phyloP scores from a whole-genome alignment of 805 yeast genomes.

The Hanseniaspora lindneri region DNA sequence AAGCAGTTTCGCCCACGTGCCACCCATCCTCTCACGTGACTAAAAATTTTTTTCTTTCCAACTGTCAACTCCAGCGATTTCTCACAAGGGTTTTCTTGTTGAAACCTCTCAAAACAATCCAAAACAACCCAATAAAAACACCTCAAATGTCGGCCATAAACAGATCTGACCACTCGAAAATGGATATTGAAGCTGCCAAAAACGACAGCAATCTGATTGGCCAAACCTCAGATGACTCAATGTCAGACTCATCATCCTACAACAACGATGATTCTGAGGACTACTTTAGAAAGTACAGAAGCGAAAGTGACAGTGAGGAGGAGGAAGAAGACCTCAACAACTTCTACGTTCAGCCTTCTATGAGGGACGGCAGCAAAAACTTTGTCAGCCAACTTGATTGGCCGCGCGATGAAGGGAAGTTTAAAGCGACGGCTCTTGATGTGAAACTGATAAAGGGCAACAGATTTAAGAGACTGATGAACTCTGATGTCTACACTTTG shows the following conservation, averaged over 20 bases:
- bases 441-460: conserved; percentile 23
- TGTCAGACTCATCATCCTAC: background rate
- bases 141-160: background rate
- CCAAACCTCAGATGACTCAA: background rate
- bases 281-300: background rate
- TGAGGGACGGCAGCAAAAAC: background rate
- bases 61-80: no score
- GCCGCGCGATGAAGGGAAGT: background rate
- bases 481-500: conserved; percentile 29
- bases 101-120: no score
- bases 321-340: background rate
- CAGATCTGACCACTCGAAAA: background rate
- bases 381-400: background rate
- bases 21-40: no score
- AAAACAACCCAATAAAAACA: no score
- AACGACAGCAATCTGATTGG: background rate
- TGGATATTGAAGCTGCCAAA: background rate
- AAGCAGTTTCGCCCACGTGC: no score
- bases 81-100: no score
- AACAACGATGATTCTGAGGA: background rate
- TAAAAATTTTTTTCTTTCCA: no score
- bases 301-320: background rate
- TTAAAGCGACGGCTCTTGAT: no score
- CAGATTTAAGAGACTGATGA: conserved; percentile 25
- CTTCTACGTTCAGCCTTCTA: background rate